Evolutionary conservation across 1,139 yeast genomes (phyloP), one percentile per base, ranked within the genome.

Genomic region (Yueomyces sp.): DNA sequence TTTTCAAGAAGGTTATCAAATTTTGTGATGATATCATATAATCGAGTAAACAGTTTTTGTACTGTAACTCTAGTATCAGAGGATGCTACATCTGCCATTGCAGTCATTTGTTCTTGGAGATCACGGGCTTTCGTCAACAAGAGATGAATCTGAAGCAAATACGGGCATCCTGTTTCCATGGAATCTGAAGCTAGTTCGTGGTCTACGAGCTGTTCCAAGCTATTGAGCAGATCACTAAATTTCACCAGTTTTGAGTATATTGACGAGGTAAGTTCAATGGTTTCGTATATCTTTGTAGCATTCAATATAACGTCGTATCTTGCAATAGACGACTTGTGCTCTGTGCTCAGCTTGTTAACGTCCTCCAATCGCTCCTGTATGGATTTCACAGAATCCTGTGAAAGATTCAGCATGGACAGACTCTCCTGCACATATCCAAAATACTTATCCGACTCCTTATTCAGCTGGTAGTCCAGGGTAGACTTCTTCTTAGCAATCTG

Each of bases 11-110:
- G 56, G n/a, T 66, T 68, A 50, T 89, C 93, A 60, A 86, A 91
- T 44, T 72, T 71, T 38, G 66, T 65, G 7, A 80, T 68, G 2
- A 78, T 64, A 1, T 57, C 62, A 25, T 58, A 48, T 38, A 64
- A 46, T 67, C 73, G 50, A 70, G 66, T 61, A 41, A 81, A 73
- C 34, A 87, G 73, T 48, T 75, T 76, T 39, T 64, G 63, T 9
- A 86, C 75, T 25, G 87, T 81, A 36, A 82, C 71, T 52, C 77
- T 73, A 26, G 81, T 76, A 59, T 89, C 96, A 39, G 77, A 81
- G 1, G 82, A 73, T 2, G 84, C 70, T 12, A 62, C 62, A 26
- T 59, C 57, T 3, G 81, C 72, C 53, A 80, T 72, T 40, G 67
- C 66, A 45, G 69, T 67, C 42, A 91, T 72, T 55, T 79, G 84